Base-by-base conservation (phyloP, 2,329 filamentous ascomycete genomes). In the Coleophoma crateriformis region DNA sequence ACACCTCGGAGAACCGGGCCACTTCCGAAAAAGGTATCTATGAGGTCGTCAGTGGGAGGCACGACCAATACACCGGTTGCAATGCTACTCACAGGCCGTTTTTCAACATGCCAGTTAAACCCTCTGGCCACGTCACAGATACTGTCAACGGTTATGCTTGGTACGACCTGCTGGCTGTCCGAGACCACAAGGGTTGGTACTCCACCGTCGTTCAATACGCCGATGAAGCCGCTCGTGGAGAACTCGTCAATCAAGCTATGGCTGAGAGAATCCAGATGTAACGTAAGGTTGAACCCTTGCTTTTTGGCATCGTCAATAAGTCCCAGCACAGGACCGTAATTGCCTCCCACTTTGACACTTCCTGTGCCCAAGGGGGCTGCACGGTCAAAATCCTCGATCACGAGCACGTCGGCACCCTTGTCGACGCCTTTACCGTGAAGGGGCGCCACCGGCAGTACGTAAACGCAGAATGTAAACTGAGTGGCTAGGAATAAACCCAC, bases 231-330 rank as follows among this genome's bases (percentile, higher is more conserved):
- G 49, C 84, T 89, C 0, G 91, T 96, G 61, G 87, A 92, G 65
- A 96, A 96, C 75, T 96, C 91, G 62, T 96, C 91, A 53, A 96
- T 79, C 66, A 92, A 88, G 51, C 82, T 84, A 59, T 90, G 81
- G 13, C 79, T 86, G 61, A 82, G 82, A 67, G 87, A 91, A 70
- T 96, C 91, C 45, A 96, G 73, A 67, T 96, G 91, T 62, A 96
- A 75, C 2, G 91, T 96, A 64, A 96, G 96, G 14, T 88, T 90
- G 63, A 79, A 96, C 33, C 90, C 90, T 50, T 88, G 79, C 19
- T 73, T 71, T 51, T 84, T 76, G 1, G 91, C 91, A 61, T 78
- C 83, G 61, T 94, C 89, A 62, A 87, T 94, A 77, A 89, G 89
- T 47, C 87, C 77, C 61, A 96, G 70, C 13, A 96, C 90, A 4